These are phyloP conservation scores for Daldinia sp. DNA, from an alignment of 2,329 filamentous ascomycete genomes.

Conservation along the genomic window DNA sequence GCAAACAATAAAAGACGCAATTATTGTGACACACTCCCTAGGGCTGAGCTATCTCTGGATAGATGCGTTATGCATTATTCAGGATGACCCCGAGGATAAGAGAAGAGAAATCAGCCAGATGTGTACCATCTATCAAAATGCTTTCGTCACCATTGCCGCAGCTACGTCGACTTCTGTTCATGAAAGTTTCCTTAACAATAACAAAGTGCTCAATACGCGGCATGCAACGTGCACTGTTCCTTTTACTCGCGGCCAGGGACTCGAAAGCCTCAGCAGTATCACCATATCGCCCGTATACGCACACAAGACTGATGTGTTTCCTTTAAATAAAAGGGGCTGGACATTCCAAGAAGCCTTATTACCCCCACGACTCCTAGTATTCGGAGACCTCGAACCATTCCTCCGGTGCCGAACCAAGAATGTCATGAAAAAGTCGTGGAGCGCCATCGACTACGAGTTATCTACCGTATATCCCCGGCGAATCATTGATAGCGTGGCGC, in stretches of 20 bases:
- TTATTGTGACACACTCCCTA: constrained; percentile 46
- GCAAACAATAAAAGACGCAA: constrained; percentile 47
- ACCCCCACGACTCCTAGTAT: constrained; percentile 22
- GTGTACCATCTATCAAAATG: constrained; percentile 40
- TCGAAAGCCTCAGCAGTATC: not conserved
- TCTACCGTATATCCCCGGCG: constrained; percentile 22
- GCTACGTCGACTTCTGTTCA: constrained; percentile 24
- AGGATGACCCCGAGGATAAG: constrained; percentile 49
- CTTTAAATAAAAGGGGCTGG: constrained; percentile 28
- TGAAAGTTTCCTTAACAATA: constrained; percentile 22
- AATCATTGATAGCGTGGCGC: constrained; percentile 21
- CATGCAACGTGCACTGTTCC: constrained; percentile 23
- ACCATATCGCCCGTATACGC: constrained; percentile 16
- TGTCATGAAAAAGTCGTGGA: constrained; percentile 23
- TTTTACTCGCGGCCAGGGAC: not conserved
- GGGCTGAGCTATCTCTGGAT: constrained; percentile 51
- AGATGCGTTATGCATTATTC: constrained; percentile 52
- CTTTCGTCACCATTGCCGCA: constrained; percentile 41
- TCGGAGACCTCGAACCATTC: constrained; percentile 30
- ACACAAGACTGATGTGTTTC: constrained; percentile 19
- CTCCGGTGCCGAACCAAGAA: constrained; percentile 23
- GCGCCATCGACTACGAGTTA: constrained; percentile 16
- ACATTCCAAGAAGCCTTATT: constrained; percentile 29
- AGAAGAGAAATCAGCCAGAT: constrained; percentile 42
- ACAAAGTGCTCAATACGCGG: constrained; percentile 5